Percentiles rank a stretch among this genome's conserved stretches.
phyloP scores from a whole-genome alignment of 768 basidiomycete genomes.

The Lentinula edodes region DNA sequence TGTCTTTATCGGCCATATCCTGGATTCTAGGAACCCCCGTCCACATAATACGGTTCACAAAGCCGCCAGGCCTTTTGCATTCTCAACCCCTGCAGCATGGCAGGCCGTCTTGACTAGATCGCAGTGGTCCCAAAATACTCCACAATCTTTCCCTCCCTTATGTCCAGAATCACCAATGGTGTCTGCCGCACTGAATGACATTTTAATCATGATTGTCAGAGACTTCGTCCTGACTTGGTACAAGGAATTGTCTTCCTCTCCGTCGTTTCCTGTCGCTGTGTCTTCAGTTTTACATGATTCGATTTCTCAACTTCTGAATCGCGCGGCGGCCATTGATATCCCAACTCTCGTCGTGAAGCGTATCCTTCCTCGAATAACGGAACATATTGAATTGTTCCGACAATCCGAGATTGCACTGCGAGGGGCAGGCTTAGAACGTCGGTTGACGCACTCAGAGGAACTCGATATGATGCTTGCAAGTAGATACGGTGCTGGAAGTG shows the following conservation, averaged over 20 bases:
- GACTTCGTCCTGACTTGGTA: slow-evolving; percentile 95
- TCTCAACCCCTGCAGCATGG: slow-evolving; percentile 94
- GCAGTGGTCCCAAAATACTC: slow-evolving; percentile 78
- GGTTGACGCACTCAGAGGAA: slow-evolving; percentile 85
- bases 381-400: slow-evolving; percentile 86
- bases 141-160: slow-evolving; percentile 63
- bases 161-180: slow-evolving; percentile 59
- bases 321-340: slow-evolving; percentile 59
- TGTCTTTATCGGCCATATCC: slow-evolving; percentile 50
- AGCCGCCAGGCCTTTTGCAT: slow-evolving; percentile 71
- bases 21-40: slow-evolving; percentile 41
- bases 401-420: slow-evolving; percentile 84
- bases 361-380: slow-evolving; percentile 83
- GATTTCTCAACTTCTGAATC: slow-evolving; percentile 50
- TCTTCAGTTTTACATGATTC: slow-evolving; percentile 68
- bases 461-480: slow-evolving; percentile 82
- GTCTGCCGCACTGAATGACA: slow-evolving; percentile 70
- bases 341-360: slow-evolving; percentile 74
- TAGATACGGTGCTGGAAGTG: slow-evolving; percentile 62
- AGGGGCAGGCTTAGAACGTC: slow-evolving; percentile 76
- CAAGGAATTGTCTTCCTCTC: slow-evolving; percentile 74
- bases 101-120: slow-evolving; percentile 83
- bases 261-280: slow-evolving; percentile 84
- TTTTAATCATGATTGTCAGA: slow-evolving; percentile 74
- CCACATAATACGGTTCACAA: slow-evolving; percentile 35